phyloP scores from a whole-genome alignment of 345 rosid genomes.

The Boechera stricta region DNA sequence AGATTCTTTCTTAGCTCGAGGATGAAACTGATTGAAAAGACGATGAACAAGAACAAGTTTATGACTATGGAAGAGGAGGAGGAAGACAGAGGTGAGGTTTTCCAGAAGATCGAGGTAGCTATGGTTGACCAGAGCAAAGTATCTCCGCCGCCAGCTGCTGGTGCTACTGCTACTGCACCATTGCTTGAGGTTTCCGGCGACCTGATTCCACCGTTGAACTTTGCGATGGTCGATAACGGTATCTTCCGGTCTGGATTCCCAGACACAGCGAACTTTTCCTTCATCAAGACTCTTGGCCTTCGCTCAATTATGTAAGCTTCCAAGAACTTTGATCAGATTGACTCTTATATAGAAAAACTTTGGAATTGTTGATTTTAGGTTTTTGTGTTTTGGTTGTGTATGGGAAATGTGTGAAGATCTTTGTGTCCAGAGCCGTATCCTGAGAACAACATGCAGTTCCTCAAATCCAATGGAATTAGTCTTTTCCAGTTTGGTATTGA shows the following conservation, averaged over 20 bases:
- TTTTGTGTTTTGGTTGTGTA: slow-evolving; percentile 3
- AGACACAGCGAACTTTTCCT: slow-evolving; percentile 83
- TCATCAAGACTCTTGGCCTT: slow-evolving; percentile 82
- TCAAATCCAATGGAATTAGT: slow-evolving; percentile 79
- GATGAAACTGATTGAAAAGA: slow-evolving; percentile 45
- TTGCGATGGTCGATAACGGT: slow-evolving; percentile 93
- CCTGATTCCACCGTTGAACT: slow-evolving; percentile 85
- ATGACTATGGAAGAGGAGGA: slow-evolving; percentile 14
- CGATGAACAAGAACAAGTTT: slow-evolving; percentile 39
- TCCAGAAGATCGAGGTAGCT: slow-evolving; percentile 58
- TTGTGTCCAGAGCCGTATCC: slow-evolving; percentile 94
- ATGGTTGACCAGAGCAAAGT: slow-evolving; percentile 55
- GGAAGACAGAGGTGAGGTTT: slow-evolving; percentile 22
- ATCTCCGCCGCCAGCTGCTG: slow-evolving; percentile 20
- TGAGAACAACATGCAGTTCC: slow-evolving; percentile 71
- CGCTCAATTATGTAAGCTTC: slow-evolving; percentile 87
- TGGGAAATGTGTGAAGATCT: slow-evolving; percentile 54
- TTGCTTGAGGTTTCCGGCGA: slow-evolving; percentile 46
- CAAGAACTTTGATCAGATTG: not conserved
- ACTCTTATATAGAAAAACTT: not conserved
- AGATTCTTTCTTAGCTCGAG: slow-evolving; percentile 2
- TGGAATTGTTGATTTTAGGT: slow-evolving; percentile 28
- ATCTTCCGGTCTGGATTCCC: slow-evolving; percentile 98
- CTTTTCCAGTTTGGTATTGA: slow-evolving; percentile 92
- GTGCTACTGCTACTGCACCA: slow-evolving; percentile 11